Evolutionary conservation across 2,329 filamentous ascomycete genomes (phyloP), one percentile per base, ranked within the genome.

Genomic region (Cercospora beticola): DNA sequence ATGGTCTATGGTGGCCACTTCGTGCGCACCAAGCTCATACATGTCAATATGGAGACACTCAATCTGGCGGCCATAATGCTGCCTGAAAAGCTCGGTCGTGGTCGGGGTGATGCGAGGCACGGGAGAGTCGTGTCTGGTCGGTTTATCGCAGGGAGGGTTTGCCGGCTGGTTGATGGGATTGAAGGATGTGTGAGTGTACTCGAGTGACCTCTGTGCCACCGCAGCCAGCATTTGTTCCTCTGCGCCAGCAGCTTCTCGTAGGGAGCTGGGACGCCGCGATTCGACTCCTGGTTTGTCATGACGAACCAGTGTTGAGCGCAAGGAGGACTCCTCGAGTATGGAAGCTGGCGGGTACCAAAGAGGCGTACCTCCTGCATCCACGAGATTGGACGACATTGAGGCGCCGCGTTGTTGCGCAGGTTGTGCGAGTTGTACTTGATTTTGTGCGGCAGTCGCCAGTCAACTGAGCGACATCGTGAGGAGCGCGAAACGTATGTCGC

Each of bases 11-110:
- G 31, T 30, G 12, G 46, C 49, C 18, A 69, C 30, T 30, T 67
- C 54, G 21, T 65, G 49, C 40, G 62, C 67, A 3, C 59, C 62
- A 12, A 69, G 8, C 6, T 69, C 68, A 30, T 69, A 67, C 68
- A 69, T 69, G 28, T 67, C 65, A 21, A 69, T 57, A 31, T 40
- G 59, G 62, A 68, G 43, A n/a, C 65, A 62, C 7, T 52, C 52
- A 16, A 70, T 68, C 26, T 46, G 30, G 26, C 66, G 62, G 10
- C 60, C 56, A 46, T 68, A 62, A 21, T 59, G 62, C 31, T 59
- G 46, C 14, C 36, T 36, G 36, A 69, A 69, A 16, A 43, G 61
- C 31, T 67, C 65, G 36, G 68, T 64, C 23, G 63, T 62, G 43
- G 65, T 67, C 1, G 64, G 67, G 5, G 54, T 14, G 28, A 69